Evolutionary conservation across 139 green algal genomes (phyloP).

Genomic region (Diplosphaera chodatii): DNA sequence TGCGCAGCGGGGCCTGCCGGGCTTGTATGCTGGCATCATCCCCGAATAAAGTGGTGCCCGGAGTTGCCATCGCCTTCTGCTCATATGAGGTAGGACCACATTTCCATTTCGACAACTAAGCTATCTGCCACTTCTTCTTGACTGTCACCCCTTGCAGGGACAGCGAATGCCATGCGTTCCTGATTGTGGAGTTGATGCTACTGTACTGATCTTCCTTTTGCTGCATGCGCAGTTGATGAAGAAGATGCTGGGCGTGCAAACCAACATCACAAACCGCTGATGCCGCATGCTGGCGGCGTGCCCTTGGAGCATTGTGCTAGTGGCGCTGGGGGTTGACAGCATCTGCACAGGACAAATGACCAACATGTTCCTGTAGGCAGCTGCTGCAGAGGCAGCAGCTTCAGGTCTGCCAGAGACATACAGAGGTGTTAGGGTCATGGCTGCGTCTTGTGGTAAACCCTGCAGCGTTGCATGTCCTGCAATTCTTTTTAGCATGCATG

Average conservation of each 20-base stretch:
- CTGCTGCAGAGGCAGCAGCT: too few relatives aligned
- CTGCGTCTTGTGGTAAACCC: too few relatives aligned
- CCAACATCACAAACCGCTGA: conserved; percentile 9
- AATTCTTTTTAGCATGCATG: not conserved
- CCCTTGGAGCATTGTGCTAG: too few relatives aligned
- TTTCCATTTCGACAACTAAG: conserved; percentile 28
- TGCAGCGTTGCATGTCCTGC: not conserved
- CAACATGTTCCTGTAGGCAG: too few relatives aligned
- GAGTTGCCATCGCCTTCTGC: conserved; percentile 84
- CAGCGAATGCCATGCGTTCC: too few relatives aligned
- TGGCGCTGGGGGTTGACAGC: too few relatives aligned
- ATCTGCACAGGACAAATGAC: too few relatives aligned
- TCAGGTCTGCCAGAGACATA: too few relatives aligned
- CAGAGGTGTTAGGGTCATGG: too few relatives aligned
- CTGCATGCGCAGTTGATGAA: conserved; percentile 25
- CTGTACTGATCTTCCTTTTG: too few relatives aligned
- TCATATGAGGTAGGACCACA: conserved; percentile 56
- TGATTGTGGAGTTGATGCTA: not conserved
- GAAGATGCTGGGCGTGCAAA: conserved; percentile 26
- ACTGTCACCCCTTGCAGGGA: too few relatives aligned
- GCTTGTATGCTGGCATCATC: conserved; percentile 76
- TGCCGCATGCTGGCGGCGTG: too few relatives aligned
- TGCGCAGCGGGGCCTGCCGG: conserved; percentile 38
- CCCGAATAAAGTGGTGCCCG: conserved; percentile 85
- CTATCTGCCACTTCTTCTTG: conserved; percentile 12